Conservation (phyloP, 768 basidiomycete genomes). For the Mycena maculata region DNA sequence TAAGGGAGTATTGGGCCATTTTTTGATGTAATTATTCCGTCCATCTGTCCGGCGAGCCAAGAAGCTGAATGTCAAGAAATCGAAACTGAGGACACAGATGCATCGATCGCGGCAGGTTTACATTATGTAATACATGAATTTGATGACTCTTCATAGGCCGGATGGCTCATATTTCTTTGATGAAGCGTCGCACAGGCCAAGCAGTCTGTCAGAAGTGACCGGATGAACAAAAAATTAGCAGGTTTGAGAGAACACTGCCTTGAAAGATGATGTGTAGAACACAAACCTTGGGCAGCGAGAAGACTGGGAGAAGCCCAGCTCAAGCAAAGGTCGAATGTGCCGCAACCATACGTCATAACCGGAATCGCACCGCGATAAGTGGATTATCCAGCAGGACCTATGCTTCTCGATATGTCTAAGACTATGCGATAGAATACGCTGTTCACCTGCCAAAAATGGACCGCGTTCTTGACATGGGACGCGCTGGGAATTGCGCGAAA, state of each 20-base stretch:
- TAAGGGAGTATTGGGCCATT: slow-evolving; percentile 7
- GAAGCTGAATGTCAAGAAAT: slow-evolving; percentile 26
- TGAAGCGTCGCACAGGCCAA: neutral
- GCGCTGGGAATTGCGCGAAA: neutral
- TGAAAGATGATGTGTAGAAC: neutral
- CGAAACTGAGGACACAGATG: slow-evolving; percentile 4
- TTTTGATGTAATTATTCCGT: slow-evolving; percentile 13
- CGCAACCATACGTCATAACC: slow-evolving; percentile 23
- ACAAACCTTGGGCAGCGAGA: neutral
- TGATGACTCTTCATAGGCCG: neutral
- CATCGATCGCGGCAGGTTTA: slow-evolving; percentile 4
- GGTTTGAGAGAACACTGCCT: neutral
- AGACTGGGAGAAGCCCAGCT: neutral
- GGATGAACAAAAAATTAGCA: neutral
- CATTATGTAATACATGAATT: slow-evolving; percentile 17
- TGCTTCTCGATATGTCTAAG: slow-evolving; percentile 26
- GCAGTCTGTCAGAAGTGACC: neutral
- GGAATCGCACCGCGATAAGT: slow-evolving; percentile 16
- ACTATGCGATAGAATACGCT: slow-evolving; percentile 11
- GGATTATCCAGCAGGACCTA: neutral
- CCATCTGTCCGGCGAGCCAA: slow-evolving; percentile 6
- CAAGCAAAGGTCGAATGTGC: slow-evolving; percentile 19
- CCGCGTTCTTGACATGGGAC: neutral
- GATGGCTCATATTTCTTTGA: neutral
- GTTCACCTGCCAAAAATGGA: neutral